Evolutionary conservation across 805 yeast species (phyloP).

Genomic region (Candida sphagnicola): DNA sequence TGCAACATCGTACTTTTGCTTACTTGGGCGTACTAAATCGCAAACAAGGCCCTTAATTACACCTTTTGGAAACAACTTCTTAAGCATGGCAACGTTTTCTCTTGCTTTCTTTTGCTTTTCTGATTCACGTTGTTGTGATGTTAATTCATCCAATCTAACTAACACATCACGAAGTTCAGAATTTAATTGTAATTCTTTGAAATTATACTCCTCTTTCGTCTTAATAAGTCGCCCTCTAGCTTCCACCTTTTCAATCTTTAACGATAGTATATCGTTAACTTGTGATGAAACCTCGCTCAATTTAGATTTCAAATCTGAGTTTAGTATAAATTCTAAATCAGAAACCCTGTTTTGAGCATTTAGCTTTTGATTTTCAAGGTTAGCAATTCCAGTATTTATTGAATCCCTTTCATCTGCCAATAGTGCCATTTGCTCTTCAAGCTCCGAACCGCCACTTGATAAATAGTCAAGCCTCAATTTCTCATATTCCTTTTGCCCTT

Average conservation of each 20-base stretch:
- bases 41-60: constrained; percentile 80
- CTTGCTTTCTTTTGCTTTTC: constrained; percentile 63
- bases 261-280: constrained; percentile 26
- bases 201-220: constrained; percentile 31
- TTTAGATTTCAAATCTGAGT: constrained; percentile 35
- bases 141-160: constrained; percentile 62
- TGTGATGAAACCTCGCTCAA: constrained; percentile 24
- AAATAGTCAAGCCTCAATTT: constrained; percentile 53
- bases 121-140: constrained; percentile 74
- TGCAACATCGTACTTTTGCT: constrained; percentile 68
- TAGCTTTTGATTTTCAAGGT: constrained; percentile 26
- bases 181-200: constrained; percentile 58
- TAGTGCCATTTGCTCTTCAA: constrained; percentile 47
- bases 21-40: constrained; percentile 76
- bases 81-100: constrained; percentile 68
- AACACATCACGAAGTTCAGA: constrained; percentile 58
- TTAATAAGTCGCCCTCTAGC: constrained; percentile 25
- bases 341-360: constrained; percentile 35
- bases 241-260: constrained; percentile 22
- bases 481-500: constrained; percentile 56
- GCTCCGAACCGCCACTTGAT: constrained; percentile 51
- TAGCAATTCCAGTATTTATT: constrained; percentile 21
- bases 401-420: constrained; percentile 44
- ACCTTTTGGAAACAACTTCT: constrained; percentile 62
- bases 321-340: constrained; percentile 32